These are phyloP conservation scores for Cucumis sativus DNA, from an alignment of 306 rosid species.

Conservation along the genomic window Cucumber_9930_V3 NC_026655.2:6402001-6402500, in stretches of 20 bases:
- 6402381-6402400: not conserved
- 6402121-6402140: too few relatives aligned
- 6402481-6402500: not conserved
- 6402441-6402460: conserved; percentile 10
- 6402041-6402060: too few relatives aligned
- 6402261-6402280: not conserved
- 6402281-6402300: not conserved
- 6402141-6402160: too few relatives aligned
- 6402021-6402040: too few relatives aligned
- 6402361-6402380: not conserved
- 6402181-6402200: too few relatives aligned
- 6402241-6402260: not conserved
- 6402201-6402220: too few relatives aligned
- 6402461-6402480: conserved; percentile 12
- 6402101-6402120: too few relatives aligned
- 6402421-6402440: not conserved
- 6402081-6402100: too few relatives aligned
- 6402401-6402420: not conserved
- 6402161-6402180: too few relatives aligned
- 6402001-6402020: too few relatives aligned
- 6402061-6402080: too few relatives aligned
- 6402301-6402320: conserved; percentile 3
- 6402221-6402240: not conserved
- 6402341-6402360: not conserved
- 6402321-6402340: not conserved